Evolutionary conservation across 176 grass and related monocot genomes (phyloP).

Genomic region (Tuctoria greenei): DNA sequence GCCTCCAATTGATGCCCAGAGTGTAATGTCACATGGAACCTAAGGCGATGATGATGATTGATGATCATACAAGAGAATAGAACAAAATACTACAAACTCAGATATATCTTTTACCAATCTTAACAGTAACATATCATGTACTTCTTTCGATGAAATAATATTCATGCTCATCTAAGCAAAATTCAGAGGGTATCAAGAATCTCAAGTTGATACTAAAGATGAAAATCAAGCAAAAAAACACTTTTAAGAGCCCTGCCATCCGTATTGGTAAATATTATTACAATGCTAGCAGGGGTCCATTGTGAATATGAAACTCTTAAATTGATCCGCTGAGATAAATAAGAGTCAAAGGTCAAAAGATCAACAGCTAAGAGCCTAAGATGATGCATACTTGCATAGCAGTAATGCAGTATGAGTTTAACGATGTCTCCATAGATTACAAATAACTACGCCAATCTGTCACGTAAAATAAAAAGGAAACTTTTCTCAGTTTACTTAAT

Average conservation of each 20-base stretch:
- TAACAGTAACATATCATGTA: not conserved
- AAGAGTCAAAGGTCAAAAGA: not conserved
- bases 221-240: not conserved
- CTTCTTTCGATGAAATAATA: not conserved
- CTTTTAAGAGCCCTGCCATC: not conserved
- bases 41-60: conserved; percentile 26
- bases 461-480: not conserved
- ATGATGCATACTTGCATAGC: not conserved
- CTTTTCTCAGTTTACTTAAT: not conserved
- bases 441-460: not conserved
- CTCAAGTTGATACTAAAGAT: not conserved
- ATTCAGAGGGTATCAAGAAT: not conserved
- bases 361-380: not conserved
- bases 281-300: not conserved
- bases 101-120: not conserved
- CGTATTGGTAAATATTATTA: not conserved
- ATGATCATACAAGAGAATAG: not conserved
- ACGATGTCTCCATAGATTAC: not conserved
- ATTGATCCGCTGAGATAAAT: not conserved
- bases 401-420: not conserved
- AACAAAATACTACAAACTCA: not conserved
- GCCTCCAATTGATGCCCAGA: conserved; percentile 91
- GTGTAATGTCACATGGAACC: conserved; percentile 83
- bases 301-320: not conserved
- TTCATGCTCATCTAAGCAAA: not conserved